Percentiles rank a stretch among this genome's conserved stretches.
Evolutionary conservation across 306 rosid species (phyloP).

Genomic region (Castanea crenata): DNA sequence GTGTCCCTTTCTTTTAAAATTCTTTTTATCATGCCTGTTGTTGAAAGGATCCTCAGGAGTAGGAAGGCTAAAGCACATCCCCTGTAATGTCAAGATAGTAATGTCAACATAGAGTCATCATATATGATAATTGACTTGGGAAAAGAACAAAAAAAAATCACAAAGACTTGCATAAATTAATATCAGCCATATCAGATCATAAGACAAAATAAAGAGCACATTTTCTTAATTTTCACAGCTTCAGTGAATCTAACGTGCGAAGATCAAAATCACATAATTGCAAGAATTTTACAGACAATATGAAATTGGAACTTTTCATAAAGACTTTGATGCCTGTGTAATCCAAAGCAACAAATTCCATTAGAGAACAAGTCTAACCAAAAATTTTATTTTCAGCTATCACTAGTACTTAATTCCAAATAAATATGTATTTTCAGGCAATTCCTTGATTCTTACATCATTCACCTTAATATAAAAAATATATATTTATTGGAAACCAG

Average conservation of each 20-base stretch:
- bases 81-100: conserved; percentile 42
- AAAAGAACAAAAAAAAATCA: conserved; percentile 6
- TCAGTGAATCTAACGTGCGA: background rate
- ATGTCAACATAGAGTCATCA: conserved; percentile 18
- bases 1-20: conserved; percentile 26
- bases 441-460: background rate
- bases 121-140: background rate
- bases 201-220: background rate
- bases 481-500: background rate
- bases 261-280: background rate
- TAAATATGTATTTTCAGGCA: background rate
- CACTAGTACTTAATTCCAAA: background rate
- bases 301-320: background rate
- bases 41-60: conserved; percentile 86
- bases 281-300: background rate
- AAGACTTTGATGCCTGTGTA: background rate
- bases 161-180: background rate
- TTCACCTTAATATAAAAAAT: background rate
- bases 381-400: background rate
- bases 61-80: conserved; percentile 95
- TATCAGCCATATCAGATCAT: background rate
- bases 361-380: background rate
- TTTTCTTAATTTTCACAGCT: background rate
- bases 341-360: background rate
- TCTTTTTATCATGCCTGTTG: conserved; percentile 55